Base-by-base conservation (phyloP, 768 basidiomycete genomes). In the Auriscalpium vulgare region DNA sequence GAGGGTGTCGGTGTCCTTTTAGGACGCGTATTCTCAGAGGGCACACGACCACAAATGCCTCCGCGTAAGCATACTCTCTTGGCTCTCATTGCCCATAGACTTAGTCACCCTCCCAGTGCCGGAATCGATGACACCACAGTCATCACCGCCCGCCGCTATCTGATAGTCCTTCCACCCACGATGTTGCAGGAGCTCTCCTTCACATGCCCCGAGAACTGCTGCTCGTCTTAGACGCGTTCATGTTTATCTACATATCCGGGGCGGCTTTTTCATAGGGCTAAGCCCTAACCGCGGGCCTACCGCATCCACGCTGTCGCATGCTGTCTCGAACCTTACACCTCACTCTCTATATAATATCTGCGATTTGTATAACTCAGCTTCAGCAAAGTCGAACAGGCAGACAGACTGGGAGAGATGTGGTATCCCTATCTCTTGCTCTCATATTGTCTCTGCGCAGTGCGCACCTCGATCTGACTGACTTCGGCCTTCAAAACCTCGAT, bases 1-100 rank as follows among this genome's bases (percentile, higher is more conserved):
- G 89, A 92, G 72, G 95, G 95, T 65, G 93, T 97, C 19, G 95
- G 95, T 63, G 95, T 98, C 8, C 77, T 98, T 23, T 75, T 97
- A 59, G 87, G 85, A 49, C 82, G 95, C 58, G 87, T 94, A 61
- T 88, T 97, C 70, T 88, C 87, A 65, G 90, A 91, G 67, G 82
- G 81, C 56, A 83, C 85, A 63, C 78, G 88, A 65, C 91, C 88
- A 62, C 87, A 88, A 67, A 74, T 90, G 71, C 85, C 88, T 58
- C 87, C 84, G 69, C 62, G 91, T 93, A 65, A 67, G 91, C 50
- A 17, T 3, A 14, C 21, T 51, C 49, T 13, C 16, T 13, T 51
- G 5, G 8, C 47, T 13, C 21, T 14, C 10, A 29, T 1, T n/a
- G 19, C 6, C 5, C 21, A 23, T 47, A 23, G 48, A 14, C 5